Conservation (phyloP, 2,329 filamentous ascomycete genomes). For the Cephalotrichum gorgonifer region DNA sequence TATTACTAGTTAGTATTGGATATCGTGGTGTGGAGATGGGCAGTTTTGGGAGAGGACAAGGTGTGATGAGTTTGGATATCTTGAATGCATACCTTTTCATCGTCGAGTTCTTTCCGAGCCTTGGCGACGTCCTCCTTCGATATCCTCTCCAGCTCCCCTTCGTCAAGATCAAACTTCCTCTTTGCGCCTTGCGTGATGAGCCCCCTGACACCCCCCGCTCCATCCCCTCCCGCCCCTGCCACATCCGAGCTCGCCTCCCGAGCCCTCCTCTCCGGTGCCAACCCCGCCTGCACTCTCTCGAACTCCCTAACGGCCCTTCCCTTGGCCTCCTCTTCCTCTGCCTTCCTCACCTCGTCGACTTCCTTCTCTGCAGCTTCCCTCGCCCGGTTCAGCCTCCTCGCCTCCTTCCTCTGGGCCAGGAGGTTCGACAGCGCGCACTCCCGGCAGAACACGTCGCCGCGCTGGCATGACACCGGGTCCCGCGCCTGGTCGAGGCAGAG, state of each 20-base stretch:
- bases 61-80: conserved; percentile 28
- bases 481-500: conserved; percentile 76
- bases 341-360: conserved; percentile 34
- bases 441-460: conserved; percentile 87
- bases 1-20: conserved; percentile 8
- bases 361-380: conserved; percentile 34
- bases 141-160: conserved; percentile 62
- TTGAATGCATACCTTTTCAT: conserved; percentile 42
- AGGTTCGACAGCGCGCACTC: conserved; percentile 90
- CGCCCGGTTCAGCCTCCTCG: conserved; percentile 66
- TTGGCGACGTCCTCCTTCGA: conserved; percentile 59
- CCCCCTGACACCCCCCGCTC: neutral
- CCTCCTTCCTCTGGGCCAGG: conserved; percentile 84
- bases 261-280: conserved; percentile 18
- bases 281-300: conserved; percentile 70
- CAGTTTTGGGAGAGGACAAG: neutral
- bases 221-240: neutral
- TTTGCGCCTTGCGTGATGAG: conserved; percentile 29
- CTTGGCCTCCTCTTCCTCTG: conserved; percentile 57
- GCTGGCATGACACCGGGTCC: conserved; percentile 71
- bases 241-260: conserved; percentile 19
- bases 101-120: conserved; percentile 58
- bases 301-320: conserved; percentile 69
- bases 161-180: conserved; percentile 62
- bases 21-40: neutral